Evolutionary conservation across 1,284 basidiomycete genomes (phyloP), one percentile per base, ranked within the genome.

Genomic region (Ustilago vetiveriae): DNA sequence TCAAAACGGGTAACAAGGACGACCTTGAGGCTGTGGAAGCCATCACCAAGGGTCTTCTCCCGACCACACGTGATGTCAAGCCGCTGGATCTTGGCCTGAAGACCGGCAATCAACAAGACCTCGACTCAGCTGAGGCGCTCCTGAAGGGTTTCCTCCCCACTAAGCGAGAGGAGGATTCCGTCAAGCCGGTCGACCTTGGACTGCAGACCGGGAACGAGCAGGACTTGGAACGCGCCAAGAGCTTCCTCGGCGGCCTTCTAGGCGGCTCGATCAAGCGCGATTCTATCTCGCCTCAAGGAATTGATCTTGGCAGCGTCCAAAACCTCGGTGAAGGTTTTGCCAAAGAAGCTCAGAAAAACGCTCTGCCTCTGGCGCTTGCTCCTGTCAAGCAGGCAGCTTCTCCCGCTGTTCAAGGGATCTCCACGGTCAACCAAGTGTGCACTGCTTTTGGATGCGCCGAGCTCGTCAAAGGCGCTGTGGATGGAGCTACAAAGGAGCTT

Each of bases 241-340:
- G 30, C 36, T 38, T 67, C n/a, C 33, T 60, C 21, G 49, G 37
- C n/a, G 44, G 53, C 7, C 33, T 67, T n/a, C 55, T 67, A 1
- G 37, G 37, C 10, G 46, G 46, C 17, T 10, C n/a, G 7, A 16
- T 17, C 21, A 68, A 68, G 35, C 57, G 65, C 36, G 58, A 68
- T 46, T 47, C 50, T 24, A 68, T 68, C 42, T 57, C 65, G 21
- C 59, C 60, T 4, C 44, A 70, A 44, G 55, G 59, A 30, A 17
- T 58, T 21, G 52, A 70, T 38, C 38, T 70, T 14, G 23, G 39
- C 45, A 59, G 59, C 27, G 11, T 70, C 24, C 32, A 60, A 35
- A 13, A 6, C 6, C 38, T 64, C 16, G 51, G 35, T 17, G 38
- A 35, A 3, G 40, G 27, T 7, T 32, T 49, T 13, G 40, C 37